Base-by-base conservation (phyloP, 441 rosid genomes). In the Gossypium davidsonii region DNA sequence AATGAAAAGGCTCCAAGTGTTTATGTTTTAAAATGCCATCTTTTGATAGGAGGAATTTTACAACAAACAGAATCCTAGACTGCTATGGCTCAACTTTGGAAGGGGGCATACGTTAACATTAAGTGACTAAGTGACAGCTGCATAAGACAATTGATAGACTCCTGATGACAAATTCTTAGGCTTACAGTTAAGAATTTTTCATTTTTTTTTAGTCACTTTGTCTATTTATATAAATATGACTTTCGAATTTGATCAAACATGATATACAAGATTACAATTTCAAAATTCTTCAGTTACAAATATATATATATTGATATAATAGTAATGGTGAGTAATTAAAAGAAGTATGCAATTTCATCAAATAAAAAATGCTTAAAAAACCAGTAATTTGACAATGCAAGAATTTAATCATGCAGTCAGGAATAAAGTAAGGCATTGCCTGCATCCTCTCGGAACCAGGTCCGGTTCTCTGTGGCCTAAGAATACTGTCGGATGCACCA, bases 381-480 rank as follows among this genome's bases (percentile, higher is more conserved):
- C 2, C 70, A 65, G 20, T 21, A 0, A n/a, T 67, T 18, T 26
- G 37, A 49, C 25, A 51, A 26, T 26, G 59, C 59, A 26, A 25
- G 44, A 26, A 48, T 26, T 15, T 23, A 51, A 10, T 9, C 23
- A 23, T 57, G 39, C 39, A 14, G 25, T 12, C 1, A 2, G 55
- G 58, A 44, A 48, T 31, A 3, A 34, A 8, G 28, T 59, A 69
- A 49, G 25, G 74, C 69, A 39, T 51, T 84, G 90, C 99, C 93
- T 94, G 90, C 87, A 89, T 88, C 80, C 76, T 84, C 72, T 92
- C 94, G 58, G 89, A 86, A 49, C 78, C 89, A 73, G 78, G 79
- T 17, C 90, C 89, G 12, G 79, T 79, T 81, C 81, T 85, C 60
- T 79, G 79, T 31, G 99, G 98, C 79, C 85, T 85, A 67, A 92